phyloP scores from a whole-genome alignment of 2,329 filamentous ascomycete species.

The Cercospora sojina region DNA sequence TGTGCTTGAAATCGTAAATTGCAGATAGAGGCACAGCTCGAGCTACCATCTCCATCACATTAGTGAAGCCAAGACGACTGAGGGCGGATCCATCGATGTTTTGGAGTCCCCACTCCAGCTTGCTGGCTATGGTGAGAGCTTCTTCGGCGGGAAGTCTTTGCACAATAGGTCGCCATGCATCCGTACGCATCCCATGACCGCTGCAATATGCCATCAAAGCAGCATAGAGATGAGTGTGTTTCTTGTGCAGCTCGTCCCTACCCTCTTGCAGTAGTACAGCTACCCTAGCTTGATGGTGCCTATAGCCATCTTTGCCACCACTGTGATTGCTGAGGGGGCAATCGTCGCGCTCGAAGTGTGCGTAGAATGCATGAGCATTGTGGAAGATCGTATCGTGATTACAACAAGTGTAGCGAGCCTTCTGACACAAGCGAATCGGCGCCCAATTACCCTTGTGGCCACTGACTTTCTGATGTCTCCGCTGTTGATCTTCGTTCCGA shows the following conservation, averaged over 20 bases:
- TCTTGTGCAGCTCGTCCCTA: not conserved
- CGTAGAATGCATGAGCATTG: slow-evolving; percentile 11
- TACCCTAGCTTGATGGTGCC: slow-evolving; percentile 5
- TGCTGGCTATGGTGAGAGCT: slow-evolving; percentile 9
- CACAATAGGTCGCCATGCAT: slow-evolving; percentile 1
- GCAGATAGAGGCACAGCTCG: not conserved
- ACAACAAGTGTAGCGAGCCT: slow-evolving; percentile 9
- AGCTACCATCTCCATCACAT: slow-evolving; percentile 8
- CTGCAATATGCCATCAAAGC: slow-evolving; percentile 1
- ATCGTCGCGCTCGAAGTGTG: slow-evolving; percentile 5
- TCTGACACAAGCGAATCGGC: slow-evolving; percentile 2
- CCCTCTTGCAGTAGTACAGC: slow-evolving; percentile 12
- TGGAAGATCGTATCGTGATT: slow-evolving; percentile 3
- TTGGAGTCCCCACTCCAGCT: slow-evolving; percentile 10
- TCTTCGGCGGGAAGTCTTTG: not conserved
- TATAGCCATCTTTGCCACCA: slow-evolving; percentile 6
- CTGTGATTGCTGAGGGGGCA: slow-evolving; percentile 11
- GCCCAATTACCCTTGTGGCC: slow-evolving; percentile 8
- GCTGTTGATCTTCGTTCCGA: slow-evolving; percentile 5
- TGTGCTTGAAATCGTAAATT: not conserved
- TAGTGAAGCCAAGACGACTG: slow-evolving; percentile 12
- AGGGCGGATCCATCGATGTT: not conserved
- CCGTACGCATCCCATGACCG: not conserved
- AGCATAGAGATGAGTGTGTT: slow-evolving; percentile 8
- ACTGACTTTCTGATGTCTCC: not conserved